These are phyloP conservation scores for Lactarius deliciosus DNA, from an alignment of 768 basidiomycete species.

Conservation along the genomic window DNA sequence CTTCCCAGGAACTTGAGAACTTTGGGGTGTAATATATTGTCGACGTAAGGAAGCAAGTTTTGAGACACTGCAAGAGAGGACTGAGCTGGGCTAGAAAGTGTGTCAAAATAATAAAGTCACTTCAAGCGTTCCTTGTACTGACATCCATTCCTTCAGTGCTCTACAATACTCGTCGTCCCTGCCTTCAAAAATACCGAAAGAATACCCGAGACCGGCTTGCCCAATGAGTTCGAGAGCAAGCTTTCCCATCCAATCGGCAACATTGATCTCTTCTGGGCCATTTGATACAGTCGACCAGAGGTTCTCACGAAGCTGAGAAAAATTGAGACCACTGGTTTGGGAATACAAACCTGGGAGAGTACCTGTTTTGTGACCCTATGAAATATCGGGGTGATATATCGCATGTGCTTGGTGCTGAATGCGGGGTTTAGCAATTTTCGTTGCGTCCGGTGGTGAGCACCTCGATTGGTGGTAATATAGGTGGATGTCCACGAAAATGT, in stretches of 20 bases:
- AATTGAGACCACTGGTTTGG: neutral
- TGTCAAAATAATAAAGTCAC: neutral
- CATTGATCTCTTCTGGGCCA: slow-evolving; percentile 24
- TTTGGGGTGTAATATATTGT: slow-evolving; percentile 17
- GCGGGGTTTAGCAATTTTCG: slow-evolving; percentile 24
- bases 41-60: slow-evolving; percentile 22
- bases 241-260: slow-evolving; percentile 28
- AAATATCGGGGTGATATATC: slow-evolving; percentile 30
- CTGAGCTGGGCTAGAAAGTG: slow-evolving; percentile 17
- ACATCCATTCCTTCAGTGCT: slow-evolving; percentile 29
- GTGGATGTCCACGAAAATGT: neutral
- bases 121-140: neutral
- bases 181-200: slow-evolving; percentile 23
- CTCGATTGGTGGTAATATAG: neutral
- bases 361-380: slow-evolving; percentile 26
- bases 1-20: slow-evolving; percentile 38
- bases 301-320: neutral
- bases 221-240: slow-evolving; percentile 31
- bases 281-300: neutral
- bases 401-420: slow-evolving; percentile 31
- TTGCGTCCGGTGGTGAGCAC: slow-evolving; percentile 13
- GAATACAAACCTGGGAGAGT: neutral
- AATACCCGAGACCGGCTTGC: slow-evolving; percentile 32
- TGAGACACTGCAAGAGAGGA: slow-evolving; percentile 15
- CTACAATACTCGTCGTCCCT: neutral